Evolutionary conservation across 177 flowering plant species (phyloP).

Genomic region (Vitis hybrid): DNA sequence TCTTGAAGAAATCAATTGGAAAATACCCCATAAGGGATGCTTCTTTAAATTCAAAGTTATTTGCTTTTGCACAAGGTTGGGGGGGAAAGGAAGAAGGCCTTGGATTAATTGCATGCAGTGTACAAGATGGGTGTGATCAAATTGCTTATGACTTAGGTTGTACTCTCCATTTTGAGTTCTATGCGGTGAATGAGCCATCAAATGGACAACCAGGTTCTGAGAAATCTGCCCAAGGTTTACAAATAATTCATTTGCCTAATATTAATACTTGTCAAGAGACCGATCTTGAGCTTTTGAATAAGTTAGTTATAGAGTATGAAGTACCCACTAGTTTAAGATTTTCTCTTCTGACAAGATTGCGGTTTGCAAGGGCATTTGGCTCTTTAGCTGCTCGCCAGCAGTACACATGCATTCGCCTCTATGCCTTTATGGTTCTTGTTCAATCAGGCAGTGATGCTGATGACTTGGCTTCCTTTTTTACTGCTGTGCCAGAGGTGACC

Average conservation of each 20-base stretch:
- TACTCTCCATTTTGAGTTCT: slow-evolving; percentile 93
- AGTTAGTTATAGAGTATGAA: slow-evolving; percentile 61
- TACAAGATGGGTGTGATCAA: slow-evolving; percentile 55
- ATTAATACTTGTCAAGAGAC: slow-evolving; percentile 43
- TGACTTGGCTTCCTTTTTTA: slow-evolving; percentile 76
- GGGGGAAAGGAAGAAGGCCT: slow-evolving; percentile 96
- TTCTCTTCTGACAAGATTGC: slow-evolving; percentile 79
- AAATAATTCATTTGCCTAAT: slow-evolving; percentile 74
- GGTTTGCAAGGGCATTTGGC: slow-evolving; percentile 85
- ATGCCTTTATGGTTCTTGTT: slow-evolving; percentile 84
- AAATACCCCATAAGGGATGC: slow-evolving; percentile 69
- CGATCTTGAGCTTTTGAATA: slow-evolving; percentile 77
- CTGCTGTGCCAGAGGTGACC: slow-evolving; percentile 83
- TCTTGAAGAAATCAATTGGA: slow-evolving; percentile 80
- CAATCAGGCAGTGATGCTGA: slow-evolving; percentile 77
- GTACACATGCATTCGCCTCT: slow-evolving; percentile 76
- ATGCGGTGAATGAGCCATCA: slow-evolving; percentile 46
- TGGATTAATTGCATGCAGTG: slow-evolving; percentile 75
- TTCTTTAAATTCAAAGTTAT: slow-evolving; percentile 65
- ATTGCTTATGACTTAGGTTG: slow-evolving; percentile 63
- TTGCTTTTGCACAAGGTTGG: slow-evolving; percentile 97
- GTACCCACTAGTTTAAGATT: slow-evolving; percentile 77
- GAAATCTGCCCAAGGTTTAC: slow-evolving; percentile 50
- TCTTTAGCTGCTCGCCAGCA: slow-evolving; percentile 73
- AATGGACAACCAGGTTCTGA: slow-evolving; percentile 26